Evolutionary conservation across 2,329 filamentous ascomycete genomes (phyloP), one percentile per base, ranked within the genome.

Genomic region (Aspergillus sclerotialis): DNA sequence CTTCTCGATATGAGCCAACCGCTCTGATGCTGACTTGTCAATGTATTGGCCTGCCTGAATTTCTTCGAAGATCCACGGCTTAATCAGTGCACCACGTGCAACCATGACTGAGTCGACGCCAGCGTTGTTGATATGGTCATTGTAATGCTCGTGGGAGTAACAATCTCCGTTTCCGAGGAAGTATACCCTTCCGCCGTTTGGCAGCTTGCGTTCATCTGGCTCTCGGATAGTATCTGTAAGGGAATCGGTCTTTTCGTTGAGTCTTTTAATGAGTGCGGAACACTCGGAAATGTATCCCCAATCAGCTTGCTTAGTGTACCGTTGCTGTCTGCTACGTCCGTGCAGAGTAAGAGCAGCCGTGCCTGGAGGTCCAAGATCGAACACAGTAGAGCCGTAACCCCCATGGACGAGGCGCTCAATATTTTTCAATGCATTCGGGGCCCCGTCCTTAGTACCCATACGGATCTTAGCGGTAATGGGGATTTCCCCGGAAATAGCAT

Each of bases 1-100:
- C 53, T 88, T 87, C 63, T 94, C 87, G 23, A 98, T 70, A 53
- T 94, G 88, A 23, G 69, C 66, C 18, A 98, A 75, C 38, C 92
- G 83, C 68, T 98, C 90, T 4, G 80, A 75, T 2, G 90, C 83
- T 3, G 85, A 87, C 63, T 98, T 98, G 69, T 98, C 92, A 25
- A 98, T 76, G 56, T 96, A 95, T 63, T 96, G 92, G 4, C 84
- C 84, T 43, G 80, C 76, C 47, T 85, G 78, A 36, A 98, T 96
- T 64, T 98, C 92, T 62, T 98, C 92, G 56, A 96, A 98, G 43
- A 98, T 72, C 92, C 92, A 98, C 1, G 92, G 92, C 67, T 98
- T 98, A 65, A 96, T 86, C 38, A 98, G 75, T 7, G 92, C 92
- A 37, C 92, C 92, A 40, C 92, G 84, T n/a, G 82, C 92, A 41